Base-by-base conservation (phyloP, 2,329 filamentous ascomycete genomes). In the Pyricularia pennisetigena region DNA sequence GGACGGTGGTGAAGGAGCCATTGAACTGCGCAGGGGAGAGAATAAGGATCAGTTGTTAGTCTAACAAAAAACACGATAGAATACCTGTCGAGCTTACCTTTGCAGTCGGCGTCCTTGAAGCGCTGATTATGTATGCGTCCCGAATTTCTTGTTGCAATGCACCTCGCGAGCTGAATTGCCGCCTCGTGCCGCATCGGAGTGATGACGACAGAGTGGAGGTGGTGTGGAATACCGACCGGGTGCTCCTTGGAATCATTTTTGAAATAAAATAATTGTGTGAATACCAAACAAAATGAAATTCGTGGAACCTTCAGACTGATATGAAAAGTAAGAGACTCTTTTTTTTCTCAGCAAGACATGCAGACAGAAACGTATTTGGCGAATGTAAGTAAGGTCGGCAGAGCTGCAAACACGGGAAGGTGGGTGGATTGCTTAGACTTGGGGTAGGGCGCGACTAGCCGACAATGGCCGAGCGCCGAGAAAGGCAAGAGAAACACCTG, bases 101-200 rank as follows among this genome's bases (percentile, higher is more conserved):
- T 72, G 89, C 91, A 23, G 92, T 96, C 1, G 95, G 94, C 66
- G 95, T 99, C 74, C 95, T 86, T 20, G 94, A 87, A 12, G 91
- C 95, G 75, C 93, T 94, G 71, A 99, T 79, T 73, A 99, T 98
- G 79, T 98, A 99, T 65, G 92, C 94, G 78, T 97, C 93, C 75
- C 91, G 89, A 68, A 97, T 86, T 76, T 97, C 90, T 79, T 89
- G 82, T 70, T 78, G 79, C 49, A 82, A 75, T n/a, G 77, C 73
- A 59, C 78, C 69, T 29, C 59, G 57, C 26, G 59, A 62, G 41
- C 66, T 67, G 30, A 86, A 86, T 67, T 76, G 77, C 67, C 84
- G 81, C 67, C 76, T 74, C 35, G 79, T 5, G 2, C 69, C 64
- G 24, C 28, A 26, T 35, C 49, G 49, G 28, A 59, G 54, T 26